Evolutionary conservation across 2,329 filamentous ascomycete species (phyloP).

Genomic region (Xylariaceae sp.): DNA sequence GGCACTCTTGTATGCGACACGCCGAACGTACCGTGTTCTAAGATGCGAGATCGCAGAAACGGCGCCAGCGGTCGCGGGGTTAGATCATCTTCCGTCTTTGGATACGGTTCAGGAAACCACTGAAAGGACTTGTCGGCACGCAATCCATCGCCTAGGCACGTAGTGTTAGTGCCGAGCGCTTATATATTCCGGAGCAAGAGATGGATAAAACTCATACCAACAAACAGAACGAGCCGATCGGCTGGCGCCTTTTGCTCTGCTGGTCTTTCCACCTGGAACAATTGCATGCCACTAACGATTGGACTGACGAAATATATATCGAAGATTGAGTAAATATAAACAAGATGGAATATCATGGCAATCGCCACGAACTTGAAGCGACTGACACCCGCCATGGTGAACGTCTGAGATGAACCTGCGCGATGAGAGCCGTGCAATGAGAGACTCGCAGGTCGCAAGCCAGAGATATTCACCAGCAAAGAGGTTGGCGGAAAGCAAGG

Average conservation of each 20-base stretch:
- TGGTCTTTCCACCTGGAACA: conserved; percentile 64
- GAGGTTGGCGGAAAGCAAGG: conserved; percentile 6
- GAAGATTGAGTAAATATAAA: conserved; percentile 95
- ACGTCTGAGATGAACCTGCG: conserved; percentile 10
- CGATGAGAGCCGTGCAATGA: neutral
- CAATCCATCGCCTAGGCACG: conserved; percentile 68
- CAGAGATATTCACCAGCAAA: neutral
- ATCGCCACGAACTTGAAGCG: conserved; percentile 82
- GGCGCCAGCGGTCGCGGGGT: conserved; percentile 77
- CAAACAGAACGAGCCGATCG: conserved; percentile 85
- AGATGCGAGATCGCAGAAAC: conserved; percentile 81
- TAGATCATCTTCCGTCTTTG: conserved; percentile 59
- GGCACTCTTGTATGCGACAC: conserved; percentile 96
- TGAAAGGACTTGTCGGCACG: conserved; percentile 98
- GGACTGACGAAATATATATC: conserved; percentile 98
- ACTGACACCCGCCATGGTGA: conserved; percentile 48
- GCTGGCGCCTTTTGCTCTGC: conserved; percentile 65
- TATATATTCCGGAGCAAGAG: neutral
- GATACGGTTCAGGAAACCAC: conserved; percentile 80
- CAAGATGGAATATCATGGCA: conserved; percentile 85
- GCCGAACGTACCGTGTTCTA: conserved; percentile 89
- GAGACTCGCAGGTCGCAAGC: neutral
- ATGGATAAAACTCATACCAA: conserved; percentile 55
- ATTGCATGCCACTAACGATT: conserved; percentile 90
- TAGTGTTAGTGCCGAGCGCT: conserved; percentile 14